Conservation (phyloP, 306 rosid species). For the Quercus dentata region DNA sequence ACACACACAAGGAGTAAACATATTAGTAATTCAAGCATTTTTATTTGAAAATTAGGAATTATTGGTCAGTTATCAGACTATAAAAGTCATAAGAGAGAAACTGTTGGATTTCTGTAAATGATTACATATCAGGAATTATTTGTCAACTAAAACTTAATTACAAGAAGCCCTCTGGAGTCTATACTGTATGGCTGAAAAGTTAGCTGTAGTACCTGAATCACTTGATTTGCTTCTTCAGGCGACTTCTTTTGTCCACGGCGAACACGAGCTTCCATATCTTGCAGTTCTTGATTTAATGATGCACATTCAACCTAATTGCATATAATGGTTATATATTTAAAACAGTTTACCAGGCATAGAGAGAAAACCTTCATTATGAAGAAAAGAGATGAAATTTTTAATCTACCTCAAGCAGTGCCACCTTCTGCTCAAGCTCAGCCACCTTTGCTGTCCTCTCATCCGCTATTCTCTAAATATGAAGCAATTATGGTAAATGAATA, state of each 20-base stretch:
- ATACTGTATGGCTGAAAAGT: background rate
- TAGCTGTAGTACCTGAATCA: slow-evolving; percentile 59
- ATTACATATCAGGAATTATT: background rate
- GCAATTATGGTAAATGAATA: slow-evolving; percentile 20
- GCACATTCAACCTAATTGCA: slow-evolving; percentile 84
- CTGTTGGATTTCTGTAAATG: background rate
- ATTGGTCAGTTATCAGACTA: background rate
- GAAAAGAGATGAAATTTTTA: background rate
- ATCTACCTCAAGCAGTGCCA: slow-evolving; percentile 93
- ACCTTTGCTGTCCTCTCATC: slow-evolving; percentile 93
- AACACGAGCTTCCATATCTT: slow-evolving; percentile 85
- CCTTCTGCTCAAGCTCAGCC: slow-evolving; percentile 92
- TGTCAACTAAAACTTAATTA: background rate
- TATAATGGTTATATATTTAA: slow-evolving; percentile 8
- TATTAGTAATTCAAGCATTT: too few relatives aligned
- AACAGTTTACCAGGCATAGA: slow-evolving; percentile 8
- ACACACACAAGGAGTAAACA: too few relatives aligned
- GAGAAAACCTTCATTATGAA: slow-evolving; percentile 1
- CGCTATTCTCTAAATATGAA: slow-evolving; percentile 63
- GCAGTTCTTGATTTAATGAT: slow-evolving; percentile 91
- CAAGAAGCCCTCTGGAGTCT: background rate
- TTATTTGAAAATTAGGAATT: background rate
- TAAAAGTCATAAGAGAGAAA: background rate
- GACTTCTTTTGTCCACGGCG: slow-evolving; percentile 89
- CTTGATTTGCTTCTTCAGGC: slow-evolving; percentile 91